Conservation (phyloP, 768 basidiomycete genomes). For the Steccherinum ochraceum region DNA sequence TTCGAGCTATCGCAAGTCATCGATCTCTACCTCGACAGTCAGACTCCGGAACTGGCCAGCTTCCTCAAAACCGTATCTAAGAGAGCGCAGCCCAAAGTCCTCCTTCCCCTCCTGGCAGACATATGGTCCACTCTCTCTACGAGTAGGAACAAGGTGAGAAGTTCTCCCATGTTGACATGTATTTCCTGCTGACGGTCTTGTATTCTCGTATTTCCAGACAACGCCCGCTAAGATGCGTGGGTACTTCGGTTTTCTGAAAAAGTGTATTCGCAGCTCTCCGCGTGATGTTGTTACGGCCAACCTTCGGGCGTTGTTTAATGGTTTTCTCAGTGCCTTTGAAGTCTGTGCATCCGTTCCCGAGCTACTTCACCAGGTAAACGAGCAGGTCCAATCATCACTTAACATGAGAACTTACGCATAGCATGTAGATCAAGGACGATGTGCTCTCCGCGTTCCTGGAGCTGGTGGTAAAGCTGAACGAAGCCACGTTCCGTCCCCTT, state of each 20-base stretch:
- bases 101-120: slow-evolving; percentile 59
- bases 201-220: slow-evolving; percentile 6
- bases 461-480: slow-evolving; percentile 88
- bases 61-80: slow-evolving; percentile 67
- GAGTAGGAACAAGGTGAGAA: slow-evolving; percentile 32
- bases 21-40: slow-evolving; percentile 46
- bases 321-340: slow-evolving; percentile 77
- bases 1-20: slow-evolving; percentile 52
- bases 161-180: background rate
- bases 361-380: slow-evolving; percentile 23
- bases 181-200: background rate
- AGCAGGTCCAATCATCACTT: background rate
- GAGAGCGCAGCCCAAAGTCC: slow-evolving; percentile 55
- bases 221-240: slow-evolving; percentile 20
- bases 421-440: slow-evolving; percentile 41
- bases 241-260: slow-evolving; percentile 67
- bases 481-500: slow-evolving; percentile 82
- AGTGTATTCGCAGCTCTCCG: slow-evolving; percentile 56
- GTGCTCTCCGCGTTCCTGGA: slow-evolving; percentile 77
- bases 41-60: slow-evolving; percentile 27
- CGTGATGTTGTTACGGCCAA: slow-evolving; percentile 60
- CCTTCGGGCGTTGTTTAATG: slow-evolving; percentile 61
- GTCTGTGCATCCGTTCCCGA: slow-evolving; percentile 30
- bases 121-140: slow-evolving; percentile 40
- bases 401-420: background rate